A percentile compares a stretch with the other conserved stretches of the same genome.
Evolutionary conservation across 1,139 yeast genomes (phyloP).

Genomic region (Wickerhamiella pararugosa): DNA sequence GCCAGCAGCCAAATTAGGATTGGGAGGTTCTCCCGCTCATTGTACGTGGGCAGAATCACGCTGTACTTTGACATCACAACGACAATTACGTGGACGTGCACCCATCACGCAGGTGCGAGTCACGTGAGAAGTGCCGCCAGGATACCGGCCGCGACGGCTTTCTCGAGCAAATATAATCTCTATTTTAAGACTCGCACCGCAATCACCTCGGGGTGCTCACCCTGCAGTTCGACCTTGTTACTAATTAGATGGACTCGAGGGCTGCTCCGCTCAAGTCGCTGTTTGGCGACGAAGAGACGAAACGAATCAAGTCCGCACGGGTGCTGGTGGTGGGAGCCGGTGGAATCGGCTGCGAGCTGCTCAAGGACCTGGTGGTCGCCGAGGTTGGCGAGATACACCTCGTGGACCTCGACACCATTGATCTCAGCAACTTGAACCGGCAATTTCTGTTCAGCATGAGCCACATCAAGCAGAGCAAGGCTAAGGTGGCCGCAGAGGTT

Average conservation of each 20-base stretch:
- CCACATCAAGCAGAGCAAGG: conserved; percentile 77
- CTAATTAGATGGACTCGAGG: conserved; percentile 1
- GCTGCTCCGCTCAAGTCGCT: conserved; percentile 8
- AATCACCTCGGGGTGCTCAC: too few relatives aligned
- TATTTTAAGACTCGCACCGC: too few relatives aligned
- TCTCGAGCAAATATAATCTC: too few relatives aligned
- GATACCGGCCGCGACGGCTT: too few relatives aligned
- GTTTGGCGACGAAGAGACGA: conserved; percentile 12
- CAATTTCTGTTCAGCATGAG: conserved; percentile 80
- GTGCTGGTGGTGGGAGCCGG: conserved; percentile 95
- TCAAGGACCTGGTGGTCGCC: conserved; percentile 68
- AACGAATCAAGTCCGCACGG: conserved; percentile 14
- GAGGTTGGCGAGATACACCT: conserved; percentile 85
- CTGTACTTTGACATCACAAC: conserved; percentile 37
- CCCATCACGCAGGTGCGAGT: not conserved
- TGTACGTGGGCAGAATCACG: conserved; percentile 65
- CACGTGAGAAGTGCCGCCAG: not conserved
- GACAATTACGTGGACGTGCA: not conserved
- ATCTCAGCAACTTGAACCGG: conserved; percentile 77
- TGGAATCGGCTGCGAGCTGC: conserved; percentile 95
- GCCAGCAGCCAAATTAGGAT: conserved; percentile 58
- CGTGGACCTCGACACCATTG: conserved; percentile 89
- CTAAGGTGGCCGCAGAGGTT: conserved; percentile 64
- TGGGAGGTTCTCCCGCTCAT: conserved; percentile 56
- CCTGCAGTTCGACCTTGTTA: too few relatives aligned